phyloP scores from a whole-genome alignment of 148 eudicot genomes.

The Salicornia ramosissima region DNA sequence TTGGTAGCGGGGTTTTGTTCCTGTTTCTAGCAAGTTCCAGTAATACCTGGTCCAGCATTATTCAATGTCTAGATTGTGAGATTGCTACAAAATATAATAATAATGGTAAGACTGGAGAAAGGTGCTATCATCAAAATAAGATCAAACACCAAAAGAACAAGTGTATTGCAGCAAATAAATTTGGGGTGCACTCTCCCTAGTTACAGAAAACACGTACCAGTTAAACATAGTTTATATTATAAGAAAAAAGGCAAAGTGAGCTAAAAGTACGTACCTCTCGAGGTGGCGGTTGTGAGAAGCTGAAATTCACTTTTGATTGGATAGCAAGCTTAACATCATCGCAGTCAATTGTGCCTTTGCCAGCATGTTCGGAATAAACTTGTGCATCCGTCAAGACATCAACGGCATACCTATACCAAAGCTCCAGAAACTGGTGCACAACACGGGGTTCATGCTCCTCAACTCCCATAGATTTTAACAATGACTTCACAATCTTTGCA shows the following conservation, averaged over 20 bases:
- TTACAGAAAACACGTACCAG: background rate
- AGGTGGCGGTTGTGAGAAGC: constrained; percentile 99
- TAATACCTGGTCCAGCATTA: constrained; percentile 42
- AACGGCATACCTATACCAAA: constrained; percentile 81
- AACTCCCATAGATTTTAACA: constrained; percentile 88
- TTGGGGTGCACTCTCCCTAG: background rate
- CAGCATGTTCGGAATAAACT: constrained; percentile 94
- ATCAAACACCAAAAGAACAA: background rate
- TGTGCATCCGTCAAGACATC: constrained; percentile 89
- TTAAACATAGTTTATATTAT: background rate
- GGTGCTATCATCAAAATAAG: background rate
- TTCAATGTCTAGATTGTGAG: background rate
- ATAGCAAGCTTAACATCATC: constrained; percentile 90
- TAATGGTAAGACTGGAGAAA: background rate
- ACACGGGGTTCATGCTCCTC: constrained; percentile 90
- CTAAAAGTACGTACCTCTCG: constrained; percentile 66
- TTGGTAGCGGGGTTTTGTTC: constrained; percentile 78
- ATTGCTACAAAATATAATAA: background rate
- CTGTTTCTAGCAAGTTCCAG: constrained; percentile 78
- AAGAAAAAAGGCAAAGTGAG: background rate
- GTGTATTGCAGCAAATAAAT: background rate
- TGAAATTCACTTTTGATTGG: constrained; percentile 81
- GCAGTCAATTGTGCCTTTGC: constrained; percentile 61
- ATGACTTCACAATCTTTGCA: constrained; percentile 77
- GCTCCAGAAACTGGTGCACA: constrained; percentile 78